These are phyloP conservation scores for Flaveria bidentis DNA, from an alignment of 129 eudicot genomes.

Conservation along the genomic window DNA sequence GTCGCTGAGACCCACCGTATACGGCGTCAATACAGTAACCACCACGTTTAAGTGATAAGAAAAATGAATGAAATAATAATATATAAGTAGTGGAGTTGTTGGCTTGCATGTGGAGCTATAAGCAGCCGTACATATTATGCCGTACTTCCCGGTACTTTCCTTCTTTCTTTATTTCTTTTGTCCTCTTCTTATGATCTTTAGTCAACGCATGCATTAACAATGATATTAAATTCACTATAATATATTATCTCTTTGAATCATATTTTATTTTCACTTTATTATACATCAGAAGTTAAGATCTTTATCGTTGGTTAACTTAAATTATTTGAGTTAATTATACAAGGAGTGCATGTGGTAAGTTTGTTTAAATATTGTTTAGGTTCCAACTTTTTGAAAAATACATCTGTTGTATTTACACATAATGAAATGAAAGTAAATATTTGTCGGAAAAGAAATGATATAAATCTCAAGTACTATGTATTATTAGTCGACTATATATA, in stretches of 20 bases:
- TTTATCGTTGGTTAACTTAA: background rate
- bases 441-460: too few relatives aligned
- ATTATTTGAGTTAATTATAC: background rate
- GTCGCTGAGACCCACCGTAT: background rate
- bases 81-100: background rate
- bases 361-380: too few relatives aligned
- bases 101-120: conserved; percentile 2
- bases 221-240: background rate
- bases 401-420: too few relatives aligned
- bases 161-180: background rate
- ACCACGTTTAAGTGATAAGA: background rate
- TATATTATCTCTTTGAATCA: background rate
- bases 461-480: too few relatives aligned
- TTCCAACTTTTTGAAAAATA: too few relatives aligned
- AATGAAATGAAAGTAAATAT: too few relatives aligned
- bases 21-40: background rate
- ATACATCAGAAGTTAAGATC: too few relatives aligned
- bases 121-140: conserved; percentile 9
- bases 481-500: too few relatives aligned
- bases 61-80: background rate
- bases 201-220: background rate
- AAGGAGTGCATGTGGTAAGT: too few relatives aligned
- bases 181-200: background rate
- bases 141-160: background rate
- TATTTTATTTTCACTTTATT: too few relatives aligned